A percentile compares a stretch with the other conserved stretches of the same genome.
Evolutionary conservation across 129 eudicot genomes (phyloP).

Genomic region (Smallanthus sonchifolius): DNA sequence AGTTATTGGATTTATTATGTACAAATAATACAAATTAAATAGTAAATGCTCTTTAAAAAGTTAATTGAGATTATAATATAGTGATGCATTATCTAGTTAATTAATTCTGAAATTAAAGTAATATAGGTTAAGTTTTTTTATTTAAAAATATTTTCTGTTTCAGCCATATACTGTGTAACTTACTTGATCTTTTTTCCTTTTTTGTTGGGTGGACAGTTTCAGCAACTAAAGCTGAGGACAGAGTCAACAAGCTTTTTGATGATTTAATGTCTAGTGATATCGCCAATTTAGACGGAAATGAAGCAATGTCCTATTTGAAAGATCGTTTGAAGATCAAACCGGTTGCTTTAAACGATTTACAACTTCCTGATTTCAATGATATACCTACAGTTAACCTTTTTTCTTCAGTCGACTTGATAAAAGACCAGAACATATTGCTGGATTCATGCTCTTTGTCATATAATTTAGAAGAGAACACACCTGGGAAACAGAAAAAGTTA

Average conservation of each 20-base stretch:
- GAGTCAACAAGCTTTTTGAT: conserved; percentile 36
- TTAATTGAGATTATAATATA: neutral
- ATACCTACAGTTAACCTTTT: conserved; percentile 27
- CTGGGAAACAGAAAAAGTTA: conserved; percentile 17
- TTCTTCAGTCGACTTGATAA: conserved; percentile 29
- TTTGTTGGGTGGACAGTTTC: conserved; percentile 38
- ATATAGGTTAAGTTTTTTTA: neutral
- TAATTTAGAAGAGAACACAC: conserved; percentile 29
- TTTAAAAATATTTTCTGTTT: neutral
- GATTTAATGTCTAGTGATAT: conserved; percentile 46
- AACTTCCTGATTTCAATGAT: conserved; percentile 43
- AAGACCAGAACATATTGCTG: conserved; percentile 19
- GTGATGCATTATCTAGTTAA: neutral
- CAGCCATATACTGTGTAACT: conserved; percentile 4
- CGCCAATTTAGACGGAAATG: conserved; percentile 46
- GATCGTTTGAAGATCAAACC: conserved; percentile 63
- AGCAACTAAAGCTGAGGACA: conserved; percentile 31
- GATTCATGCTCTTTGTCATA: conserved; percentile 18
- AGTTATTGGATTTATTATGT: neutral
- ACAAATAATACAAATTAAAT: neutral
- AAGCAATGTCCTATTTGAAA: conserved; percentile 43
- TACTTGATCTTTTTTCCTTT: neutral
- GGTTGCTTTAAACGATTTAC: conserved; percentile 33
- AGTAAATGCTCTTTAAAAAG: neutral
- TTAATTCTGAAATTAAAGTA: neutral